These are phyloP conservation scores for Phytophthora vignae DNA, from an alignment of 352 stramenopile species.

Conservation along the genomic window DNA sequence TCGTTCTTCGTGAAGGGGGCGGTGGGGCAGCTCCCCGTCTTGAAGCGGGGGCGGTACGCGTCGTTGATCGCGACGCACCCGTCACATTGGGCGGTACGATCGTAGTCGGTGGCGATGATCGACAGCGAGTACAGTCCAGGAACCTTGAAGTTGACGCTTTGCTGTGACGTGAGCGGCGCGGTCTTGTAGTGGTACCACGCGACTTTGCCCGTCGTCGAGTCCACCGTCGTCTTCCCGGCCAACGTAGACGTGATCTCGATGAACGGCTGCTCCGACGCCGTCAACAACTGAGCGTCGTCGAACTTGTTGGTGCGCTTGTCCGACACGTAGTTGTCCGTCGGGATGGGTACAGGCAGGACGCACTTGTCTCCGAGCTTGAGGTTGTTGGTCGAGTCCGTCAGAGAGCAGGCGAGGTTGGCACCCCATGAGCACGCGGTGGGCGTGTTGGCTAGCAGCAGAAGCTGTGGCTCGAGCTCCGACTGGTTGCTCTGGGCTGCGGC, in stretches of 20 bases:
- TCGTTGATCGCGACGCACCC: constrained; percentile 57
- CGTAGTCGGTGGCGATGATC: constrained; percentile 50
- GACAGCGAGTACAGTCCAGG: constrained; percentile 54
- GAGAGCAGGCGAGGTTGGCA: neutral
- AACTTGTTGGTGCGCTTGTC: constrained; percentile 39
- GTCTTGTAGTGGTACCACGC: constrained; percentile 52
- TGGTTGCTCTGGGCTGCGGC: neutral
- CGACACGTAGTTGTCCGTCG: constrained; percentile 58
- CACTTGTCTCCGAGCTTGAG: constrained; percentile 6
- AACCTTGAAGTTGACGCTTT: constrained; percentile 34
- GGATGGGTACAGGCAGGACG: constrained; percentile 35
- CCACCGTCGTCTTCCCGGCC: neutral
- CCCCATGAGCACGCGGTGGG: neutral
- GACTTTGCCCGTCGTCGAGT: neutral
- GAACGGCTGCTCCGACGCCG: constrained; percentile 3
- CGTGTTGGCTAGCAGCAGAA: neutral
- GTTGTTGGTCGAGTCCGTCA: constrained; percentile 1
- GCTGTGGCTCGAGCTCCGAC: neutral
- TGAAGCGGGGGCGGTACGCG: constrained; percentile 34
- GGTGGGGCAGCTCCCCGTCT: neutral
- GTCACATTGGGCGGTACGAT: constrained; percentile 28
- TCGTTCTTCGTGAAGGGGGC: neutral
- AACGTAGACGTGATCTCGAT: constrained; percentile 4
- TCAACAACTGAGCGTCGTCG: constrained; percentile 6
- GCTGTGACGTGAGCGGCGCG: constrained; percentile 29